Evolutionary conservation across 164 flowering plant species (phyloP).

Genomic region (Magnolia officinalis): DNA sequence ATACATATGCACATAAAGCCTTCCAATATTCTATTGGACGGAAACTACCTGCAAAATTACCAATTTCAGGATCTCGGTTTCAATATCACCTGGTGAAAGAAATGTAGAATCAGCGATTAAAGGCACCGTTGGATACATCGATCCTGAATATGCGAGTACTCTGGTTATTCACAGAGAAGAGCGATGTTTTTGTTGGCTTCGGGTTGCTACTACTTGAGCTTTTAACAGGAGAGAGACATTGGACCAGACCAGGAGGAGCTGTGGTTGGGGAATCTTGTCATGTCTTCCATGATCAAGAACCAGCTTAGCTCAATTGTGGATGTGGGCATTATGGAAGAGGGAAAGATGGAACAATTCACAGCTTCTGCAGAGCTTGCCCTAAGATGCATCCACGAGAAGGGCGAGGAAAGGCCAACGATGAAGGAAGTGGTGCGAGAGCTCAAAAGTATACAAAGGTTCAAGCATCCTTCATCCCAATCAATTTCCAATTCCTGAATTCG

Average conservation of each 20-base stretch:
- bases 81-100: conserved; percentile 44
- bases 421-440: conserved; percentile 5
- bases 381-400: conserved; percentile 5
- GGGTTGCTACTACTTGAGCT: conserved; percentile 64
- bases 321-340: neutral
- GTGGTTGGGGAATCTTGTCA: neutral
- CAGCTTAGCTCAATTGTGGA: neutral
- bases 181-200: conserved; percentile 60
- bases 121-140: conserved; percentile 65
- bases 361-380: conserved; percentile 1
- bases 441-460: neutral
- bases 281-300: neutral
- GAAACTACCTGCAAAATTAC: conserved; percentile 48
- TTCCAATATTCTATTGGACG: conserved; percentile 55
- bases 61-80: conserved; percentile 55
- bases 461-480: neutral
- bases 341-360: neutral
- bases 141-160: conserved; percentile 54
- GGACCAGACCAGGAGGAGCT: neutral
- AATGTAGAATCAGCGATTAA: conserved; percentile 57
- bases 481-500: no score
- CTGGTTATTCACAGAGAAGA: conserved; percentile 56
- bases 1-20: conserved; percentile 61
- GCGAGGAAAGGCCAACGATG: conserved; percentile 1
- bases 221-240: conserved; percentile 42